Conservation (phyloP, 2,329 filamentous ascomycete genomes). For the Bertia moriformis region DNA sequence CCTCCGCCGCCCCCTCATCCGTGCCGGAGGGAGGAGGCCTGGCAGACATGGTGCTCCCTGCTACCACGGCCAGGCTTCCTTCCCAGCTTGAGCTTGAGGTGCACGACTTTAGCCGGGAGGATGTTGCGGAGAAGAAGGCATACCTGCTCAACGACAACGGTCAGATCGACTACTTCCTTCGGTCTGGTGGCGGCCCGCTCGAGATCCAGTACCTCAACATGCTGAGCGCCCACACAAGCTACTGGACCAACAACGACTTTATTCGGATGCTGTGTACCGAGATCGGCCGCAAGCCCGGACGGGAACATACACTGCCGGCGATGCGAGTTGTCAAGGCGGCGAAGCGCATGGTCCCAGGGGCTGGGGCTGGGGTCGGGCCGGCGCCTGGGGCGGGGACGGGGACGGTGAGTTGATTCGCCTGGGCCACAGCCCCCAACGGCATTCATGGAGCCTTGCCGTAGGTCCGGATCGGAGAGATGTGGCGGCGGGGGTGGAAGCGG, state of each 20-base stretch:
- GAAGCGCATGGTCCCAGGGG: constrained; percentile 23
- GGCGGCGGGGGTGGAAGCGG: too few relatives aligned
- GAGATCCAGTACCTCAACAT: constrained; percentile 97
- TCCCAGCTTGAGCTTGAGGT: constrained; percentile 80
- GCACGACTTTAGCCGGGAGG: constrained; percentile 84
- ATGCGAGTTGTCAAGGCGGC: constrained; percentile 42
- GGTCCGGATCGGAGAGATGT: too few relatives aligned
- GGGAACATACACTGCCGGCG: constrained; percentile 36
- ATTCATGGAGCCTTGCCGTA: too few relatives aligned
- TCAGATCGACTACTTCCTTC: constrained; percentile 81
- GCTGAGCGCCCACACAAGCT: constrained; percentile 86
- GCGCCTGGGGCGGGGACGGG: too few relatives aligned
- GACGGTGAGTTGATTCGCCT: too few relatives aligned
- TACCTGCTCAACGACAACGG: constrained; percentile 87
- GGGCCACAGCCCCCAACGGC: too few relatives aligned
- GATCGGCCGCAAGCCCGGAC: constrained; percentile 62
- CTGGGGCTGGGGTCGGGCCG: too few relatives aligned
- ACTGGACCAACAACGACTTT: constrained; percentile 80
- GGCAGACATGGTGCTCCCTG: too few relatives aligned
- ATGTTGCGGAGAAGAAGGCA: constrained; percentile 79
- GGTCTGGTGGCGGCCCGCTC: constrained; percentile 69
- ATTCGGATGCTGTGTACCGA: constrained; percentile 82
- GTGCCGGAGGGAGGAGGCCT: too few relatives aligned
- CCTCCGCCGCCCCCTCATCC: constrained; percentile 5
- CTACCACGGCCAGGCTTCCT: constrained; percentile 33